These are phyloP conservation scores for Ogataea siamensis DNA, from an alignment of 805 yeast genomes.

Conservation along the genomic window DNA sequence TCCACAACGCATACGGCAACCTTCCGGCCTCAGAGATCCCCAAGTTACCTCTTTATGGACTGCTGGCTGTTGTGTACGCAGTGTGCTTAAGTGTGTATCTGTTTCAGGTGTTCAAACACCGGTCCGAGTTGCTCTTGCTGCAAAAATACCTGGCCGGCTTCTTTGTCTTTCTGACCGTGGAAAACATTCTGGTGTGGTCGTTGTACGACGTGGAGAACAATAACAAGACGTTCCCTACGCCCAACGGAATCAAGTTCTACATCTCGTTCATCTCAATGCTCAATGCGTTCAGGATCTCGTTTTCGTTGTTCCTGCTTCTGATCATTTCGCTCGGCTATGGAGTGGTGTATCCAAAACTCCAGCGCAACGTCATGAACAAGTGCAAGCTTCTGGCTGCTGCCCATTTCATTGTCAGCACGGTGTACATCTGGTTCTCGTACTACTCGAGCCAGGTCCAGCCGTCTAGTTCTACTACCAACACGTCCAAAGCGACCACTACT, in stretches of 20 bases:
- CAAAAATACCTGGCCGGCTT: constrained; percentile 89
- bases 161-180: constrained; percentile 76
- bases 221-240: constrained; percentile 36
- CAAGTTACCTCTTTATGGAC: constrained; percentile 83
- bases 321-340: constrained; percentile 93
- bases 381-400: constrained; percentile 58
- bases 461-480: constrained; percentile 31
- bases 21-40: constrained; percentile 90
- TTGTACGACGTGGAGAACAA: constrained; percentile 80
- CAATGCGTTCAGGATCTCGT: constrained; percentile 78
- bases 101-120: constrained; percentile 79
- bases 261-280: constrained; percentile 74
- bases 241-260: constrained; percentile 59
- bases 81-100: constrained; percentile 80
- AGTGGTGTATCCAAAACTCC: constrained; percentile 83
- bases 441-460: constrained; percentile 35
- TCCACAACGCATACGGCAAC: constrained; percentile 90
- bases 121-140: constrained; percentile 82
- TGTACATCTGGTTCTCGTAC: constrained; percentile 49
- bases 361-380: constrained; percentile 68
- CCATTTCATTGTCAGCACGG: constrained; percentile 54
- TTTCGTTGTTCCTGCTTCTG: constrained; percentile 81
- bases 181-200: constrained; percentile 87
- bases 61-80: constrained; percentile 78
- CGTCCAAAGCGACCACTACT: constrained; percentile 45